Base-by-base conservation (phyloP, 176 grass and related monocot genomes). In the Avena sativa region DNA sequence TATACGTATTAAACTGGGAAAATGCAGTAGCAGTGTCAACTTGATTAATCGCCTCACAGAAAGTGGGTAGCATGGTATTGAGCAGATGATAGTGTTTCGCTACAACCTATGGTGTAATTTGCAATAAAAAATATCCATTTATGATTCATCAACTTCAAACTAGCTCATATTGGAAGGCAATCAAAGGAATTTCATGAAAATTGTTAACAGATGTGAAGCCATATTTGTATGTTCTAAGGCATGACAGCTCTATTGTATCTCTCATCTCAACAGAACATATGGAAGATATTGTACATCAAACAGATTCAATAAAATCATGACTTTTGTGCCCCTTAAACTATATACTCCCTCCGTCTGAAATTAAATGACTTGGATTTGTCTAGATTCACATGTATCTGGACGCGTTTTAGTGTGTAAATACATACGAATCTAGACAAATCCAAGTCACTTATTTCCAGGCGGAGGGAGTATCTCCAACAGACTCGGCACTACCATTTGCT, bases 21-120 rank as follows among this genome's bases (percentile, higher is more conserved):
- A 43, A 43, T 43, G 40, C 40, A 43, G 40, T 43, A 43, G 63
- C 48, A 53, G 13, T 79, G 64, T 53, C 40, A 38, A 43, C 55
- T 79, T 89, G 81, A 49, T 23, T 71, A 79, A 48, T 40, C 51
- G 0, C 46, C 78, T 74, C 67, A 53, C 34, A 75, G 68, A 9
- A 81, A 36, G 32, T 76, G 10, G 72, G 52, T 74, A 69, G 7
- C 67, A 51, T 50, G n/a, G 10, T 64, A 71, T 50, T 51, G n/a
- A 61, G 26, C 9, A 69, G 6, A 78, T 59, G 40, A 44, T 26
- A 59, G 9, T 36, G 60, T 55, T 58, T 30, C 61, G 28, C 57
- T 21, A 64, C 60, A 30, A 77, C 43, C 60, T 51, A 76, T 23
- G 13, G 23, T 14, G 1, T 6, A 79, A 50, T 3, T 19, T 79